A percentile compares a stretch with the other conserved stretches of the same genome.
Evolutionary conservation across 1,139 yeast species (phyloP).

Genomic region (Candida mesenterica): DNA sequence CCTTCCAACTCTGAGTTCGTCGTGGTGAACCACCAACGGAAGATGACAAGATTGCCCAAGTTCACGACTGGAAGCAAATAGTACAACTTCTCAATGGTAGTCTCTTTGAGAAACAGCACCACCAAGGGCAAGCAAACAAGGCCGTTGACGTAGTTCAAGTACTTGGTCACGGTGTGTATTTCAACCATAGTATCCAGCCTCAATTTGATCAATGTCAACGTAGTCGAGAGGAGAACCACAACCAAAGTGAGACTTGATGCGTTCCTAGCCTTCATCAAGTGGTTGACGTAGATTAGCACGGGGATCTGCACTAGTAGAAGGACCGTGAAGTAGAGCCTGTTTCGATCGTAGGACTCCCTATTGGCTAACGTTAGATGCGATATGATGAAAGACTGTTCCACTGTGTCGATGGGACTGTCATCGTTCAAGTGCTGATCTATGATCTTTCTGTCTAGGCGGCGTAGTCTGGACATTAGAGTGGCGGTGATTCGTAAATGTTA

Average conservation of each 20-base stretch:
- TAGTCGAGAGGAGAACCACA: slow-evolving; percentile 9
- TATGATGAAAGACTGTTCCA: slow-evolving; percentile 15
- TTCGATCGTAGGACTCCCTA: slow-evolving; percentile 8
- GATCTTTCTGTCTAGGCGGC: slow-evolving; percentile 15
- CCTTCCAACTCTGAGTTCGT: slow-evolving; percentile 10
- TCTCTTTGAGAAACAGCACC: slow-evolving; percentile 4
- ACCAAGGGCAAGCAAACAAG: slow-evolving; percentile 13
- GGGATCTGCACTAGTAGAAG: slow-evolving; percentile 14
- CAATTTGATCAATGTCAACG: slow-evolving; percentile 8
- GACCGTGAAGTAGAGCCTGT: slow-evolving; percentile 9
- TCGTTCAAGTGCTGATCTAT: slow-evolving; percentile 10
- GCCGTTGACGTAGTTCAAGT: slow-evolving; percentile 10
- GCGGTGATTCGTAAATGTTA: background rate
- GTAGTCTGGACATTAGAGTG: slow-evolving; percentile 13
- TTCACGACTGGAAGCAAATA: slow-evolving; percentile 14
- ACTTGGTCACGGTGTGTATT: background rate
- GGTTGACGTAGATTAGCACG: slow-evolving; percentile 10
- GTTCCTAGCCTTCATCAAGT: slow-evolving; percentile 6
- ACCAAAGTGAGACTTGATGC: slow-evolving; percentile 10
- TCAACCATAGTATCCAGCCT: slow-evolving; percentile 6
- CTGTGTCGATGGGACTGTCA: slow-evolving; percentile 13
- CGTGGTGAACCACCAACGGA: slow-evolving; percentile 14
- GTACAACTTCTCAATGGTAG: slow-evolving; percentile 8
- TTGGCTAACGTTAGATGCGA: slow-evolving; percentile 11
- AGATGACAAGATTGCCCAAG: slow-evolving; percentile 10